Conservation (phyloP, 257 asterid genomes). For the Mitragyna speciosa region DNA sequence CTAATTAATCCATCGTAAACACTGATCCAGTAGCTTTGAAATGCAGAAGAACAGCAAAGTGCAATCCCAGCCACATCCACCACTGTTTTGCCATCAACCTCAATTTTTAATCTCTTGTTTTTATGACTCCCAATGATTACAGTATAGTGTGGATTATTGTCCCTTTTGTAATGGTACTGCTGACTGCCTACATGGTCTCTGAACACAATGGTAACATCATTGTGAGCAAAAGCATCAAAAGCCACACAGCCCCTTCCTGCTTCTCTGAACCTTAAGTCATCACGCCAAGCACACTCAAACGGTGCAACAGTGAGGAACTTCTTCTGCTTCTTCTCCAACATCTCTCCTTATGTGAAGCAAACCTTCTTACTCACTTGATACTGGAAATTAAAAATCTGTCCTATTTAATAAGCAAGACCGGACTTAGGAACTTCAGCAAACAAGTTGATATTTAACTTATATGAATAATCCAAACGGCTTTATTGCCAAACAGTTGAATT, state of each 20-base stretch:
- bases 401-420: neutral
- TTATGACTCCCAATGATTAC: conserved; percentile 97
- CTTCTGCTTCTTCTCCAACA: conserved; percentile 71
- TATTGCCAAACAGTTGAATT: neutral
- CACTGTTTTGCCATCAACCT: conserved; percentile 80
- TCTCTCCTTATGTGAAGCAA: conserved; percentile 10
- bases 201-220: conserved; percentile 89
- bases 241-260: conserved; percentile 98
- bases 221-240: conserved; percentile 95
- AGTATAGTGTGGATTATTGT: conserved; percentile 88
- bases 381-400: neutral
- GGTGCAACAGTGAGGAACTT: conserved; percentile 91
- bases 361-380: conserved; percentile 20
- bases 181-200: conserved; percentile 93
- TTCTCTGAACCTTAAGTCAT: conserved; percentile 77
- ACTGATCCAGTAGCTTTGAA: conserved; percentile 94
- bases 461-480: neutral
- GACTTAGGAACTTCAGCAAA: neutral
- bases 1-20: conserved; percentile 89
- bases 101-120: conserved; percentile 76
- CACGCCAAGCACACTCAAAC: conserved; percentile 92
- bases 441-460: conserved; percentile 11
- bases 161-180: conserved; percentile 95
- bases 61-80: conserved; percentile 80
- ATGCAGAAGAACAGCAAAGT: conserved; percentile 78